These are phyloP conservation scores for Trichoderma sp. DNA, from an alignment of 2,329 filamentous ascomycete genomes.

Conservation along the genomic window DNA sequence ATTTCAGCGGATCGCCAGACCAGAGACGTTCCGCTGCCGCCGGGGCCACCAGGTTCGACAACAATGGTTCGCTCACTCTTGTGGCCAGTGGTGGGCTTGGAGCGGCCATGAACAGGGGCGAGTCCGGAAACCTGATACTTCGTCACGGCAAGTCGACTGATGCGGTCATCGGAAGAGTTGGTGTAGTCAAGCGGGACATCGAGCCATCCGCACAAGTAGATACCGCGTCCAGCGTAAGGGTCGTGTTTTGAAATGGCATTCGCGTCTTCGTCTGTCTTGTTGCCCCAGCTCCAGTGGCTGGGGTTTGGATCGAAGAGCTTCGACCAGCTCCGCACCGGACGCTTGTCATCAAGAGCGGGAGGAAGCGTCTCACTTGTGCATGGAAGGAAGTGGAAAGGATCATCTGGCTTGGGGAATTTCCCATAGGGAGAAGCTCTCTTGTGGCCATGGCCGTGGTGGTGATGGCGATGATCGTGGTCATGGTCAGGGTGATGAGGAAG, in stretches of 20 bases:
- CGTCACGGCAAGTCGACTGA: slow-evolving; percentile 46
- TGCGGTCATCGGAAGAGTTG: slow-evolving; percentile 42
- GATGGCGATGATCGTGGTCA: neutral
- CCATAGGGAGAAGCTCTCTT: slow-evolving; percentile 19
- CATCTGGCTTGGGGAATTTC: slow-evolving; percentile 39
- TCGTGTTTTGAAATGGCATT: slow-evolving; percentile 23
- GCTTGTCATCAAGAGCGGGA: slow-evolving; percentile 40
- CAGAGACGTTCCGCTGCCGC: slow-evolving; percentile 45
- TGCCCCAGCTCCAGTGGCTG: slow-evolving; percentile 46
- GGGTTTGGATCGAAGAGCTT: slow-evolving; percentile 44
- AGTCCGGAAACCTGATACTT: slow-evolving; percentile 49
- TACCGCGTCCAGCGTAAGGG: slow-evolving; percentile 39
- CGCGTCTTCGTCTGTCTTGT: slow-evolving; percentile 15
- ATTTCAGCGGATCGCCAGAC: slow-evolving; percentile 39
- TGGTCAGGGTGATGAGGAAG: slow-evolving; percentile 8
- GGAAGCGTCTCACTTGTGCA: slow-evolving; percentile 43
- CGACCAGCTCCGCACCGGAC: slow-evolving; percentile 39
- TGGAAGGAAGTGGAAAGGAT: slow-evolving; percentile 47
- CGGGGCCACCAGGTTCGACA: slow-evolving; percentile 50
- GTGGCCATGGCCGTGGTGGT: neutral
- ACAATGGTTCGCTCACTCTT: slow-evolving; percentile 49
- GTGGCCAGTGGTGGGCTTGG: slow-evolving; percentile 25
- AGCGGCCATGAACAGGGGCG: slow-evolving; percentile 25
- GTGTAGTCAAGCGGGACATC: slow-evolving; percentile 49
- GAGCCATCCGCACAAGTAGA: slow-evolving; percentile 48